Evolutionary conservation across 371 early-diverging fungal species (phyloP), one percentile per base, ranked within the genome.

Genomic region (Mortierella sp.): DNA sequence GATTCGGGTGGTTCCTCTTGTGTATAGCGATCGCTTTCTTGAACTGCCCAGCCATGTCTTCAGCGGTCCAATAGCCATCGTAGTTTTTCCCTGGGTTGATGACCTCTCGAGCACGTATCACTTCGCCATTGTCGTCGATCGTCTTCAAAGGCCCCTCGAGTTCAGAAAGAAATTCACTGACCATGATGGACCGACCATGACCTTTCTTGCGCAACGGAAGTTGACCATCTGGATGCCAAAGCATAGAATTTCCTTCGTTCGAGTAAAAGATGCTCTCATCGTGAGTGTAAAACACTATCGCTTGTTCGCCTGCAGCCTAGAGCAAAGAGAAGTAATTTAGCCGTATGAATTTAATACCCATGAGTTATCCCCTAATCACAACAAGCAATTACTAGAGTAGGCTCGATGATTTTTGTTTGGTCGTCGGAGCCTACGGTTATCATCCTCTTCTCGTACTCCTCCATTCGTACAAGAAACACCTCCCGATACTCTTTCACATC

Each of bases 11-110:
- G 28, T 65, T 49, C 55, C 40, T 37, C 53, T 75, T 66, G 62
- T 68, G 65, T 9, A 68, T 68, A 53, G 64, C 43, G 23, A 65
- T 75, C 42, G 69, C 65, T 68, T 75, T 68, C 26, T 68, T 55
- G 51, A 72, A 59, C 61, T 72, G 61, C 56, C 54, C 35, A 58
- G 65, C 42, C 53, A 64, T 60, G 43, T 74, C 54, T 34, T 63
- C 45, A 35, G 53, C 53, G 23, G 43, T 68, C 75, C 56, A 73
- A 62, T 67, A 67, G 32, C 64, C 64, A 56, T 68, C 53, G n/a
- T 49, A 19, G 31, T 12, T 67, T 57, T 51, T 61, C 51, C 63
- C 64, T 67, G 64, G 58, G 62, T 67, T 37, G 40, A 74, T 43
- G 59, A 60, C 37, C 51, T 67, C 61, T 53, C 63, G 58, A 43